These are phyloP conservation scores for Xerocomus nothofagi DNA, from an alignment of 1,284 basidiomycete genomes.

Conservation along the genomic window DNA sequence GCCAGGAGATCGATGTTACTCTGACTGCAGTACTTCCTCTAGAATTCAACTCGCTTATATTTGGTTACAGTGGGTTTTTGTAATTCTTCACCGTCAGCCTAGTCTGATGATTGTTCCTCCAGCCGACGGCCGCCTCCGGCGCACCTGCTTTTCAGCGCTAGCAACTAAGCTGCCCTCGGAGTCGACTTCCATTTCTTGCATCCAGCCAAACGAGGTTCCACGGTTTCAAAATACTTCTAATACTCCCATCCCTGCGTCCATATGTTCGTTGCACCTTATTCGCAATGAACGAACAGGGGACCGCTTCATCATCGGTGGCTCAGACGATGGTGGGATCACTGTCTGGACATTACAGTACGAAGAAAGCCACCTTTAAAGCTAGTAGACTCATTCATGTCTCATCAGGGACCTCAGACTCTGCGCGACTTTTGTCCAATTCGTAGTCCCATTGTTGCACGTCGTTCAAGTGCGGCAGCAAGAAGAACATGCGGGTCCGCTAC, in stretches of 20 bases:
- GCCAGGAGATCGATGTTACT: slow-evolving; percentile 7
- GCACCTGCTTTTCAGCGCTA: slow-evolving; percentile 42
- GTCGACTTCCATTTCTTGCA: not conserved
- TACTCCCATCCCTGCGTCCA: slow-evolving; percentile 44
- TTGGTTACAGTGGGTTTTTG: slow-evolving; percentile 60
- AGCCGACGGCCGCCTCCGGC: slow-evolving; percentile 62
- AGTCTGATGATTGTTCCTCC: not conserved
- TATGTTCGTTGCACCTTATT: slow-evolving; percentile 54
- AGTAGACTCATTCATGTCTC: slow-evolving; percentile 21
- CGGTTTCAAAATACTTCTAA: slow-evolving; percentile 42
- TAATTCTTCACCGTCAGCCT: not conserved
- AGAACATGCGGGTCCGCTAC: slow-evolving; percentile 58
- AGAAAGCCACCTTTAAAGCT: not conserved
- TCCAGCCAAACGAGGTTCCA: not conserved
- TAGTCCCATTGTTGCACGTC: slow-evolving; percentile 58
- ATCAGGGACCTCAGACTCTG: slow-evolving; percentile 59
- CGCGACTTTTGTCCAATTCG: slow-evolving; percentile 71
- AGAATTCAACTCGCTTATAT: slow-evolving; percentile 53
- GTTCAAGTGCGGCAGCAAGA: slow-evolving; percentile 54
- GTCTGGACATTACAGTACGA: slow-evolving; percentile 66
- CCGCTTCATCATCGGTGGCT: slow-evolving; percentile 64
- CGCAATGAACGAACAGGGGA: slow-evolving; percentile 57
- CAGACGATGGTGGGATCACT: slow-evolving; percentile 71
- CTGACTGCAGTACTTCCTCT: slow-evolving; percentile 55
- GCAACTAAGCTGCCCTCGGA: slow-evolving; percentile 5